A percentile compares a stretch with the other conserved stretches of the same genome.
Conservation (phyloP, 371 early-diverging fungal genomes). For the Haplosporangium sp. region DNA sequence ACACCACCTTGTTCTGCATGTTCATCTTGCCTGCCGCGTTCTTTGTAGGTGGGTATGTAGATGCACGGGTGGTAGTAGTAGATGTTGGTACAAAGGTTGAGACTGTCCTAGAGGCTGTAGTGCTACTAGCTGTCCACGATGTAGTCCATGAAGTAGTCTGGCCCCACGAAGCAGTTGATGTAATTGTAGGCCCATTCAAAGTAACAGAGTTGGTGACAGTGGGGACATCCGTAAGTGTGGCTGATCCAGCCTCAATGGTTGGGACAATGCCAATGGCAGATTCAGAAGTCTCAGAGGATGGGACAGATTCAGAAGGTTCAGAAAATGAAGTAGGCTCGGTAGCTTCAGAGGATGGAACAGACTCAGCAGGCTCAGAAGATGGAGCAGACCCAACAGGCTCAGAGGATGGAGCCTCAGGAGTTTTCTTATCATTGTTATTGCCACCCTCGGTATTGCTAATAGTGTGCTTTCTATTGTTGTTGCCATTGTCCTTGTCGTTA, state of each 20-base stretch:
- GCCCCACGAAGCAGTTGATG: background rate
- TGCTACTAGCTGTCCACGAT: background rate
- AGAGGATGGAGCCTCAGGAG: background rate
- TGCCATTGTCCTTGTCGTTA: background rate
- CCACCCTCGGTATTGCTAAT: background rate
- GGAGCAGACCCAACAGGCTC: background rate
- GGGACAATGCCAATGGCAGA: background rate
- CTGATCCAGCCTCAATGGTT: background rate
- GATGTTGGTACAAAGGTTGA: constrained; percentile 3
- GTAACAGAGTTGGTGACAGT: background rate
- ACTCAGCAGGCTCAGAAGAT: background rate
- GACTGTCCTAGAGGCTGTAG: background rate
- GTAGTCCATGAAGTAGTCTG: background rate
- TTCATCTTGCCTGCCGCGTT: background rate
- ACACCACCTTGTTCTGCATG: constrained; percentile 1
- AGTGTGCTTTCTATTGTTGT: background rate
- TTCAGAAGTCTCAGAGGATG: background rate
- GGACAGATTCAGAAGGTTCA: background rate
- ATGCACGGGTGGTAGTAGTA: background rate
- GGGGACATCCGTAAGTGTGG: background rate
- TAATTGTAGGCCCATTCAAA: background rate
- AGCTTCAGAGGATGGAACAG: background rate
- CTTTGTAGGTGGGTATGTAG: constrained; percentile 11
- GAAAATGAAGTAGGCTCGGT: too few relatives aligned
- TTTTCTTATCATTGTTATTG: background rate